phyloP scores from a whole-genome alignment of 1,139 yeast species.

The Suhomyces guaymorum region DNA sequence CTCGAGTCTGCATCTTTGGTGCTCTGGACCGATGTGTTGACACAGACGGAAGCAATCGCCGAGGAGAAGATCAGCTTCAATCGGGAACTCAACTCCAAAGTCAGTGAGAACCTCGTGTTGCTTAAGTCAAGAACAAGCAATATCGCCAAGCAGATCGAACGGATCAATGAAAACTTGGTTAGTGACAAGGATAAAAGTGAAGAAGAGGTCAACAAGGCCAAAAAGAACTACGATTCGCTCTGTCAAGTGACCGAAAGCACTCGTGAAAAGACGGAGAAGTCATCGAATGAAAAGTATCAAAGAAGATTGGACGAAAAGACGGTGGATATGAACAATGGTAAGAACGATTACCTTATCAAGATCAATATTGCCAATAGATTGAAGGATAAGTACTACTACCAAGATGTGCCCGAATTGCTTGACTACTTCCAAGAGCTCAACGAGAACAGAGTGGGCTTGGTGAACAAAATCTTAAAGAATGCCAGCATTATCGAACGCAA shows the following conservation, averaged over 20 bases:
- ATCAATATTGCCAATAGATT: slow-evolving; percentile 85
- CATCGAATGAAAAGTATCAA: slow-evolving; percentile 58
- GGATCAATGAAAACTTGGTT: slow-evolving; percentile 58
- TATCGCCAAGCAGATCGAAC: slow-evolving; percentile 56
- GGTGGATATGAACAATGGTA: slow-evolving; percentile 80
- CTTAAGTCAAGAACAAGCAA: slow-evolving; percentile 56
- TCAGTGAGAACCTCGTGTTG: slow-evolving; percentile 62
- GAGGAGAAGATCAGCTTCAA: slow-evolving; percentile 63
- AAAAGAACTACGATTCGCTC: slow-evolving; percentile 72
- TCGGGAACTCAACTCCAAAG: slow-evolving; percentile 59
- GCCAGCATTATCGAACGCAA: slow-evolving; percentile 67
- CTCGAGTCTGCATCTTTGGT: slow-evolving; percentile 88
- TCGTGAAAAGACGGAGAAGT: slow-evolving; percentile 67
- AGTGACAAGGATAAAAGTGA: slow-evolving; percentile 60
- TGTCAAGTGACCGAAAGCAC: slow-evolving; percentile 82
- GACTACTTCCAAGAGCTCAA: slow-evolving; percentile 85
- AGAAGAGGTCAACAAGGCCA: slow-evolving; percentile 68
- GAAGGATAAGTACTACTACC: slow-evolving; percentile 90
- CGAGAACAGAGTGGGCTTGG: slow-evolving; percentile 71
- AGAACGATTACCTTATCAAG: slow-evolving; percentile 78
- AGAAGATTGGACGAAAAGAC: slow-evolving; percentile 63
- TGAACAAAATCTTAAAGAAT: slow-evolving; percentile 68
- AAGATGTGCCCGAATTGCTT: slow-evolving; percentile 87
- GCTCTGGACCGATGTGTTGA: slow-evolving; percentile 88
- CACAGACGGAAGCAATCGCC: slow-evolving; percentile 82